Conservation (phyloP, 768 basidiomycete genomes). For the Nevesoporus exiguus region DNA sequence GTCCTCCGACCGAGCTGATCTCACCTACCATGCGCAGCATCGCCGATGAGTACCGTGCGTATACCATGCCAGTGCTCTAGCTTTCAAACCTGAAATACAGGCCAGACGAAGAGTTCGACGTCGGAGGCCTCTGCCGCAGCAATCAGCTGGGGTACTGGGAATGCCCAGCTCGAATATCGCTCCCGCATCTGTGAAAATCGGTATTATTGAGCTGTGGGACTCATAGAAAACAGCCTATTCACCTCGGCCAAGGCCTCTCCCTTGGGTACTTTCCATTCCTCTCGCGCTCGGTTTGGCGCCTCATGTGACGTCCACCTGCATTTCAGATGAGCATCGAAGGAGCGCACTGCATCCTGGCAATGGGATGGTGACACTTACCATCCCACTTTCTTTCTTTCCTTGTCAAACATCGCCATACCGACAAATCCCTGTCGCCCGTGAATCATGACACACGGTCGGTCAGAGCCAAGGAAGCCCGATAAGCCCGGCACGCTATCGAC, state of each 20-base stretch:
- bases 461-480: conserved; percentile 13
- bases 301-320: conserved; percentile 31
- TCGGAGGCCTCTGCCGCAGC: conserved; percentile 17
- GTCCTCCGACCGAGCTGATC: not conserved
- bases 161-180: conserved; percentile 27
- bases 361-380: conserved; percentile 16
- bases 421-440: conserved; percentile 27
- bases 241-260: conserved; percentile 21
- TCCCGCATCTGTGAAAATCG: conserved; percentile 17
- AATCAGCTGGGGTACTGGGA: conserved; percentile 28
- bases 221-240: not conserved
- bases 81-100: conserved; percentile 24
- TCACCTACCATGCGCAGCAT: conserved; percentile 31
- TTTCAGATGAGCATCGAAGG: not conserved
- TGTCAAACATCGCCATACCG: conserved; percentile 28
- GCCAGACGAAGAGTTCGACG: conserved; percentile 25
- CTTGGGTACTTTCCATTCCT: conserved; percentile 29
- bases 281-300: conserved; percentile 23
- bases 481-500: conserved; percentile 23
- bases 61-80: conserved; percentile 25
- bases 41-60: conserved; percentile 29
- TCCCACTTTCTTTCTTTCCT: conserved; percentile 19
- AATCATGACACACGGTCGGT: conserved; percentile 29
- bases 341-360: not conserved
- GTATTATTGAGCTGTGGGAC: not conserved